A percentile compares a stretch with the other conserved stretches of the same genome.
These are phyloP conservation scores for Amanita pallidorosea DNA, from an alignment of 768 basidiomycete species.

Conservation along the genomic window DNA sequence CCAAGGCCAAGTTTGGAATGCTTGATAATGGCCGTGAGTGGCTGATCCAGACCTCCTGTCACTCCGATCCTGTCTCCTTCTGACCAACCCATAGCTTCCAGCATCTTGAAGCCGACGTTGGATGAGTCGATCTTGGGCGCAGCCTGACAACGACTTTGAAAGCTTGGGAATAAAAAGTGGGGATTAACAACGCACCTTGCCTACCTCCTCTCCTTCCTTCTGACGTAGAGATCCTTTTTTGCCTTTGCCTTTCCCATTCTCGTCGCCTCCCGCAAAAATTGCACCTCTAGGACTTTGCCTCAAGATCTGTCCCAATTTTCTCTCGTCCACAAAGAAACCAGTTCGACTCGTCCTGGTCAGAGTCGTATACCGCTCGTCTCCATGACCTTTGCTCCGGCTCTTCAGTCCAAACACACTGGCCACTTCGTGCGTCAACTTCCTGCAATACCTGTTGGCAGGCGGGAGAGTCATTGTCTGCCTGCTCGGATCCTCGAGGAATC, in stretches of 20 bases:
- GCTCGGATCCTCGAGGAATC: constrained; percentile 51
- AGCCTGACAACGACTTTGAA: constrained; percentile 27
- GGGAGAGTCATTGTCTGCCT: constrained; percentile 57
- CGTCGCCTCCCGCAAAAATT: constrained; percentile 18
- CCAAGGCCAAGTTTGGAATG: constrained; percentile 79
- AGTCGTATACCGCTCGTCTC: constrained; percentile 63
- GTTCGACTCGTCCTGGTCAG: constrained; percentile 58
- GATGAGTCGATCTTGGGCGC: constrained; percentile 72
- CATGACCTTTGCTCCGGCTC: constrained; percentile 67
- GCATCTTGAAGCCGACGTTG: constrained; percentile 82
- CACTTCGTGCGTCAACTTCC: constrained; percentile 71
- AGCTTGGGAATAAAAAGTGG: constrained; percentile 1
- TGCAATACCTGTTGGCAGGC: constrained; percentile 61
- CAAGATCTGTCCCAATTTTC: constrained; percentile 38
- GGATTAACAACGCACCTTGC: constrained; percentile 38
- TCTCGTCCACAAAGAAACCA: constrained; percentile 45
- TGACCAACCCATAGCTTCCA: constrained; percentile 86
- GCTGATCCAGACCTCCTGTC: constrained; percentile 56
- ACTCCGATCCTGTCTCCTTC: constrained; percentile 72
- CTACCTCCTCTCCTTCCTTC: constrained; percentile 79
- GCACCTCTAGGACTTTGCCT: constrained; percentile 26
- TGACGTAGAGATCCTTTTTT: constrained; percentile 35
- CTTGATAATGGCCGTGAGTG: constrained; percentile 80
- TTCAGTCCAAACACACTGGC: constrained; percentile 71
- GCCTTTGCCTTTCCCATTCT: constrained; percentile 8